Evolutionary conservation across 2,329 filamentous ascomycete species (phyloP).

Genomic region (Metarhizium rileyi): DNA sequence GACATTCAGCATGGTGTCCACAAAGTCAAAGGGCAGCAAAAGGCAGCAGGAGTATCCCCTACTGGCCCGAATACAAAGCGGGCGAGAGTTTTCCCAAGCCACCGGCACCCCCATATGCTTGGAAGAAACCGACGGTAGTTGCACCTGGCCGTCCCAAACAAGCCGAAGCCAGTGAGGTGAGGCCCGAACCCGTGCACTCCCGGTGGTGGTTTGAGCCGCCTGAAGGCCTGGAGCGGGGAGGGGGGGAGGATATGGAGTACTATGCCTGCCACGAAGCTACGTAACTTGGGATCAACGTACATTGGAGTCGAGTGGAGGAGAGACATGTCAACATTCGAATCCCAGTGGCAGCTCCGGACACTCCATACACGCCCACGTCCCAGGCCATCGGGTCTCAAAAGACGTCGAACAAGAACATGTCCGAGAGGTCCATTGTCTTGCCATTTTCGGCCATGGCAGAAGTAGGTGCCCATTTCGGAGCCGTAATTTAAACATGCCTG

Average conservation of each 20-base stretch:
- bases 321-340: too few relatives aligned
- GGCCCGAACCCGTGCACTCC: constrained; percentile 1
- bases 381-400: neutral
- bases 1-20: neutral
- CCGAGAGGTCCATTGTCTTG: constrained; percentile 1
- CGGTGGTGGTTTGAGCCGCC: neutral
- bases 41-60: constrained; percentile 4
- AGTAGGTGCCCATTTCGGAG: neutral
- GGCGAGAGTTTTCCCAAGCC: constrained; percentile 1
- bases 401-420: neutral
- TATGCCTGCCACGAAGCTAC: too few relatives aligned
- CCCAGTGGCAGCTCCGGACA: neutral
- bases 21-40: neutral
- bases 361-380: neutral
- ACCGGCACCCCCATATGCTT: constrained; percentile 1
- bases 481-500: constrained; percentile 5
- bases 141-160: neutral
- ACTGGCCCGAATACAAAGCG: constrained; percentile 5
- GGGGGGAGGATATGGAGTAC: neutral
- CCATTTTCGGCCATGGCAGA: constrained; percentile 1
- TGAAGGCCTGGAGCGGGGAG: neutral
- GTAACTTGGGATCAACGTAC: neutral
- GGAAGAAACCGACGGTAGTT: constrained; percentile 6
- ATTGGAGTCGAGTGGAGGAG: neutral
- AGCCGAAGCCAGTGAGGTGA: neutral